Evolutionary conservation across 352 stramenopile species (phyloP).

Genomic region (Globisporangium nodosum): DNA sequence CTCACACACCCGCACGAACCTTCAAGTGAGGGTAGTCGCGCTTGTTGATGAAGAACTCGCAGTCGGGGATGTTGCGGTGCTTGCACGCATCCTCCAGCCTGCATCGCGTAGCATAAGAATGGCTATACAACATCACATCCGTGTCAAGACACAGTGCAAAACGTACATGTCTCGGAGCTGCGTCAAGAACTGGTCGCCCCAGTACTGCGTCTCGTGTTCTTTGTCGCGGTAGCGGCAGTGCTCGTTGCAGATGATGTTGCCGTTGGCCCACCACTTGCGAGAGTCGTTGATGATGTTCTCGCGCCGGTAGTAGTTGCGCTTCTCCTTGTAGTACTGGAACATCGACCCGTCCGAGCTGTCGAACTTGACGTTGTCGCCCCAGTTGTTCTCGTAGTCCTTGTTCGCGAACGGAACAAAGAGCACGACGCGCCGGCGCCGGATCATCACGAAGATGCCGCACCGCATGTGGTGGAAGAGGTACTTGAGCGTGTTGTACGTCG

Average conservation of each 20-base stretch:
- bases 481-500: slow-evolving; percentile 93
- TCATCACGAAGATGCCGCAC: slow-evolving; percentile 98
- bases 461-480: slow-evolving; percentile 99
- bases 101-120: not conserved
- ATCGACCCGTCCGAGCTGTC: slow-evolving; percentile 87
- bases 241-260: slow-evolving; percentile 99
- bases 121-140: not conserved
- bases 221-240: slow-evolving; percentile 85
- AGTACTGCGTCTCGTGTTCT: slow-evolving; percentile 93
- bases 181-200: slow-evolving; percentile 96
- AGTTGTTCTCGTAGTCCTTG: slow-evolving; percentile 96
- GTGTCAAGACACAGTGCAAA: not conserved
- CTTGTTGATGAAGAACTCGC: slow-evolving; percentile 99
- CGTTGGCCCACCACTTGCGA: slow-evolving; percentile 98
- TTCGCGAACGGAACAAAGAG: slow-evolving; percentile 98
- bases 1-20: slow-evolving; percentile 24
- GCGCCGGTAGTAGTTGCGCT: slow-evolving; percentile 66
- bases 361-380: slow-evolving; percentile 90
- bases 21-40: slow-evolving; percentile 98
- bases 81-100: slow-evolving; percentile 93
- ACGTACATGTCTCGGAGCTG: slow-evolving; percentile 93
- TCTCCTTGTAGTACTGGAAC: slow-evolving; percentile 91
- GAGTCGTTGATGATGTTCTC: slow-evolving; percentile 82
- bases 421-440: slow-evolving; percentile 91
- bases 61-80: slow-evolving; percentile 94